Conservation (phyloP, 2,329 filamentous ascomycete species). For the Verticillium dahliae region DNA sequence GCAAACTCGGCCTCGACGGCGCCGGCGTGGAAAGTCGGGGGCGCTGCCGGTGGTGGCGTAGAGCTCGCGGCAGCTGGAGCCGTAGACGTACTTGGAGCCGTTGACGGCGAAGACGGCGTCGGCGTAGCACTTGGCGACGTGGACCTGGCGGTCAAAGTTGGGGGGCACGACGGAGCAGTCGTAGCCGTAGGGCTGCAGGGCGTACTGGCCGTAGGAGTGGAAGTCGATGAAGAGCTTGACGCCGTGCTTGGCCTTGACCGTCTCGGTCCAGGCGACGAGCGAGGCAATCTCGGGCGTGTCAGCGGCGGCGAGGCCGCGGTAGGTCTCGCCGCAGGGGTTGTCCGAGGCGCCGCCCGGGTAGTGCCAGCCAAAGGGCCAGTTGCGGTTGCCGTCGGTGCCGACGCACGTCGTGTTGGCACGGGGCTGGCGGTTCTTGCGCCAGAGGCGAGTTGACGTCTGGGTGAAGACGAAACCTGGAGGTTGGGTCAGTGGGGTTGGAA, state of each 20-base stretch:
- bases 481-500: conserved; percentile 17
- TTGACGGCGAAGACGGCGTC: conserved; percentile 24
- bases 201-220: conserved; percentile 38
- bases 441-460: conserved; percentile 35
- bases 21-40: conserved; percentile 20
- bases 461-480: conserved; percentile 41
- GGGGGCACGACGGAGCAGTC: conserved; percentile 30
- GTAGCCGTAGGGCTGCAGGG: conserved; percentile 38
- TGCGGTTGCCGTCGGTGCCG: conserved; percentile 43
- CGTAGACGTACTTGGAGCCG: conserved; percentile 26
- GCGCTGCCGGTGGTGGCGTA: conserved; percentile 26
- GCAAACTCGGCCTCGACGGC: conserved; percentile 24
- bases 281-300: conserved; percentile 37
- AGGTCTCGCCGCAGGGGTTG: conserved; percentile 36
- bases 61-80: conserved; percentile 28
- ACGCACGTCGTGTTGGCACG: conserved; percentile 26
- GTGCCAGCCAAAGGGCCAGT: conserved; percentile 40
- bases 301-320: conserved; percentile 24
- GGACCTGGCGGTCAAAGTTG: conserved; percentile 30
- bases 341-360: conserved; percentile 34
- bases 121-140: conserved; percentile 22
- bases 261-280: conserved; percentile 20
- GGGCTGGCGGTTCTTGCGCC: conserved; percentile 44
- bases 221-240: conserved; percentile 42
- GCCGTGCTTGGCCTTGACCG: conserved; percentile 17